phyloP scores from a whole-genome alignment of 164 flowering plant species.

The Umbilicus rupestris region DNA sequence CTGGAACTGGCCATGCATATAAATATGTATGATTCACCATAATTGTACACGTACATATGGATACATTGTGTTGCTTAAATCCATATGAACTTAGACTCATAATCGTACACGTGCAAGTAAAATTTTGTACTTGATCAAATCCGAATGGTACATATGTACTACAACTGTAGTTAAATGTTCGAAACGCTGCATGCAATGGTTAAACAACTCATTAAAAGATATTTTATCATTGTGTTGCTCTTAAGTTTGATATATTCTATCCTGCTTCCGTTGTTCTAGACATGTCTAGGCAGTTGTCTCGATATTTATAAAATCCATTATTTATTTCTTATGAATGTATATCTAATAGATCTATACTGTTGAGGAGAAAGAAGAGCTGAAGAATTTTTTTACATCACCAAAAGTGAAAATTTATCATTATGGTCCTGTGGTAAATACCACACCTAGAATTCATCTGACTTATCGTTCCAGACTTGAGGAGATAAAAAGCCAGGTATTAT shows the following conservation, averaged over 20 bases:
- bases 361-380: slow-evolving; percentile 56
- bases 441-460: slow-evolving; percentile 16
- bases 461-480: slow-evolving; percentile 40
- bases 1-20: no score
- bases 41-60: no score
- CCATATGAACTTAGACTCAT: no score
- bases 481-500: slow-evolving; percentile 55
- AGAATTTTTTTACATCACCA: slow-evolving; percentile 58
- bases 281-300: not conserved
- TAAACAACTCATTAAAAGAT: not conserved
- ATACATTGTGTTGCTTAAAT: no score
- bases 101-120: no score
- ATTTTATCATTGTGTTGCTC: not conserved
- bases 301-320: not conserved
- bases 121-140: no score
- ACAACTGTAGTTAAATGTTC: no score
- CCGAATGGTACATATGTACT: no score
- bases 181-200: no score
- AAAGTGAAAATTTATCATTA: slow-evolving; percentile 46
- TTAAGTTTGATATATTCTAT: not conserved
- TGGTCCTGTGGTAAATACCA: slow-evolving; percentile 20
- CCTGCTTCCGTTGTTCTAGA: not conserved
- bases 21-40: no score
- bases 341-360: slow-evolving; percentile 62
- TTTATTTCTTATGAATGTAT: not conserved